Base-by-base conservation (phyloP, 345 rosid species). In the Reutealis trisperma region DNA sequence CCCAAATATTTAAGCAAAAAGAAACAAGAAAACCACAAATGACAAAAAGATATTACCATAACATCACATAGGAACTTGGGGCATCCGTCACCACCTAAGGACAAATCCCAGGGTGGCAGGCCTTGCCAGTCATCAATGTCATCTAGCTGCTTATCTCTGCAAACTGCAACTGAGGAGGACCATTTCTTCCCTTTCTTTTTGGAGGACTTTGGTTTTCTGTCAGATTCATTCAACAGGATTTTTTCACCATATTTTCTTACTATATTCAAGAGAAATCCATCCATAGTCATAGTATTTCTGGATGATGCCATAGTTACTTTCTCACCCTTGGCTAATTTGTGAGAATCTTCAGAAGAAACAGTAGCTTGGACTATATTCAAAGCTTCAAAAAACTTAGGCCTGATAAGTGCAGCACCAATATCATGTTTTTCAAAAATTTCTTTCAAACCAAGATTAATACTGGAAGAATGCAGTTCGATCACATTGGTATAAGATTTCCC, bases 31-130 rank as follows among this genome's bases (percentile, higher is more conserved):
- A 37, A 60, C 18, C n/a, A 37, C 52, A 74, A 32, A 61, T 12
- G 65, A 67, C 19, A 58, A 51, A 51, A 57, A 12, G 54, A 66
- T 62, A 77, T 70, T 87, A 95, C 98, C 98, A 95, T 93, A 80
- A 92, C 97, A 80, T 95, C 99, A 82, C 97, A 92, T 18, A 95
- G 88, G 85, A 95, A 95, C 83, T 90, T 93, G 0, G 98, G 98
- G 75, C 80, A 85, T 59, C 97, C 98, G 87, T 95, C 94, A 67
- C 99, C 99, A 2, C 96, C 94, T 15, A 79, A 74, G 59, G 93
- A 87, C 61, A 83, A 54, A 79, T 93, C 98, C 99, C 98, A 95
- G 70, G 97, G 96, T 10, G 94, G 88, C n/a, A 86, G 90, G 15
- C 92, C 97, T 88, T 88, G 87, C 96, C 98, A 95, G 69, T 87